Conservation (phyloP, 2,329 filamentous ascomycete species). For the Cercospora zeae-maydis region DNA sequence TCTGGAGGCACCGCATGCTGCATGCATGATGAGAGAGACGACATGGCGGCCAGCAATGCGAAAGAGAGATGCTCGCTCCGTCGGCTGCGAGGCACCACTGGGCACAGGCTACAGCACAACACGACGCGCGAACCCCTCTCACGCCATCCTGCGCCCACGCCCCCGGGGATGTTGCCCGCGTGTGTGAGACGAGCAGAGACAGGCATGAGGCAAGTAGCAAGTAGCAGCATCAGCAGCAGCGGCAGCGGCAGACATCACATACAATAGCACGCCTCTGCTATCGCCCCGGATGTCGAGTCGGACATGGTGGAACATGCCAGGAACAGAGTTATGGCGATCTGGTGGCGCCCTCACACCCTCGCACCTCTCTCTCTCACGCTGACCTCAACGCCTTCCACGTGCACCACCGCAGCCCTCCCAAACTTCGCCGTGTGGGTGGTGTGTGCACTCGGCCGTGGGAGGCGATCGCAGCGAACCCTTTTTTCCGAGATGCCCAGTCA, state of each 20-base stretch:
- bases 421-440: conserved; percentile 13
- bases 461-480: background rate
- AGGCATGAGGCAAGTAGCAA: too few species aligned
- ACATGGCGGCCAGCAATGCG: too few species aligned
- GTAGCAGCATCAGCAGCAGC: conserved; percentile 5
- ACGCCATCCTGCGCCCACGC: background rate
- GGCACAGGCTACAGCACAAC: too few species aligned
- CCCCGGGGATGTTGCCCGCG: conserved; percentile 4
- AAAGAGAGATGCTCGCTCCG: too few species aligned
- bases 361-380: background rate
- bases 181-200: conserved; percentile 1
- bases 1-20: too few species aligned
- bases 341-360: conserved; percentile 12
- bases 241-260: too few species aligned
- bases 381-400: conserved; percentile 19
- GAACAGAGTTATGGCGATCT: conserved; percentile 20
- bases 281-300: conserved; percentile 18
- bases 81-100: too few species aligned
- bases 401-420: background rate
- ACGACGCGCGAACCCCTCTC: too few species aligned
- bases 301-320: conserved; percentile 10
- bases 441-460: too few species aligned
- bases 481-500: too few species aligned
- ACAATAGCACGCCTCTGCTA: conserved; percentile 11
- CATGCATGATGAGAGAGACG: too few species aligned